Percentiles rank a stretch among this genome's conserved stretches.
Evolutionary conservation across 23 red algal genomes (phyloP).

Genomic region (Gracilaria domingensis): DNA sequence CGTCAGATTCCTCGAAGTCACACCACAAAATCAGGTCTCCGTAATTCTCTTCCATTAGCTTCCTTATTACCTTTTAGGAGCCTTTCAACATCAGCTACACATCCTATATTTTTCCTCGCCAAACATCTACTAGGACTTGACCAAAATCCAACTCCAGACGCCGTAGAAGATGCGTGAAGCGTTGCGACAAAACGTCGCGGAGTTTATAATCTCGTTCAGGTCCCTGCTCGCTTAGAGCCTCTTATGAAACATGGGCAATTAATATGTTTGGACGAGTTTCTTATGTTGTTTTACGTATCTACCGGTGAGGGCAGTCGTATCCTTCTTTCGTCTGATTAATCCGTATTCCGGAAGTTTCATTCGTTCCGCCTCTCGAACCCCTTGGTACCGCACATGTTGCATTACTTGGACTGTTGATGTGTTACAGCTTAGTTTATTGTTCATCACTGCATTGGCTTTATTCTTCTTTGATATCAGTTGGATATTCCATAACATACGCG

Average conservation of each 20-base stretch:
- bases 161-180: slow-evolving; percentile 61
- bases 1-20: slow-evolving; percentile 27
- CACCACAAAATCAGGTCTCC: not conserved
- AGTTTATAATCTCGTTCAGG: slow-evolving; percentile 87
- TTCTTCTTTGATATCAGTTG: slow-evolving; percentile 67
- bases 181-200: slow-evolving; percentile 64
- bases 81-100: not conserved
- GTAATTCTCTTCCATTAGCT: not conserved
- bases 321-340: slow-evolving; percentile 28
- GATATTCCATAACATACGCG: slow-evolving; percentile 94
- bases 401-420: slow-evolving; percentile 43
- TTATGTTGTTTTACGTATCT: slow-evolving; percentile 84
- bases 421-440: slow-evolving; percentile 47
- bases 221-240: slow-evolving; percentile 78
- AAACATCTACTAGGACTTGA: slow-evolving; percentile 24
- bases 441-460: slow-evolving; percentile 46
- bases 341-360: not conserved
- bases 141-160: slow-evolving; percentile 6
- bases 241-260: slow-evolving; percentile 74
- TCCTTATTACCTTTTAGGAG: not conserved
- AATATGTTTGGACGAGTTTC: slow-evolving; percentile 89
- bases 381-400: slow-evolving; percentile 35
- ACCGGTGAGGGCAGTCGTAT: slow-evolving; percentile 41
- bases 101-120: not conserved
- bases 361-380: not conserved